Evolutionary conservation across 31 red algal genomes (phyloP).

Genomic region (Bonnemaisonia californica): DNA sequence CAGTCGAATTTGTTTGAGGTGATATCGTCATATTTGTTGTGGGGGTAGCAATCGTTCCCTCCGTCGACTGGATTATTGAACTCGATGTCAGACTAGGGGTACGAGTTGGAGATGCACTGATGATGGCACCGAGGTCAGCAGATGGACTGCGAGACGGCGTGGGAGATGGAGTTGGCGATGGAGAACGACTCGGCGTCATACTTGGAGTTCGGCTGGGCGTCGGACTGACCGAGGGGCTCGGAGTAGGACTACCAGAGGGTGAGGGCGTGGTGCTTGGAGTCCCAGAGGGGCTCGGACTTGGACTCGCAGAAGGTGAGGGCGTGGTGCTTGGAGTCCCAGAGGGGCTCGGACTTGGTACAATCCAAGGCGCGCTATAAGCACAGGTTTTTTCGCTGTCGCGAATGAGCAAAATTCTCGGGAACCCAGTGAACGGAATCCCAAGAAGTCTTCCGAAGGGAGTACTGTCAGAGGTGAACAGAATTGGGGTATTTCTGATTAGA

Average conservation of each 20-base stretch:
- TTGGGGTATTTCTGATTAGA: background rate
- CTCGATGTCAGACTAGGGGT: background rate
- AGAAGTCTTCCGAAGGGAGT: constrained; percentile 31
- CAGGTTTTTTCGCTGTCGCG: constrained; percentile 40
- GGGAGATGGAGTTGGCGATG: background rate
- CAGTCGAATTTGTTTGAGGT: background rate
- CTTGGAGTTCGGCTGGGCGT: background rate
- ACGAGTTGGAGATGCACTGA: background rate
- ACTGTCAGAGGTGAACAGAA: constrained; percentile 57
- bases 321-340: background rate
- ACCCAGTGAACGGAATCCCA: constrained; percentile 36
- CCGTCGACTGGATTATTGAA: background rate
- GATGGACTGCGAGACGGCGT: background rate
- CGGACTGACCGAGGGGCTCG: background rate
- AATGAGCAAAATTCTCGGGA: constrained; percentile 37
- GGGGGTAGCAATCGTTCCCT: background rate
- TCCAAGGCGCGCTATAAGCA: constrained; percentile 37
- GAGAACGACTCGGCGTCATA: background rate
- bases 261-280: background rate
- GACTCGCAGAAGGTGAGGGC: background rate
- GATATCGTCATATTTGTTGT: background rate
- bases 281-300: background rate
- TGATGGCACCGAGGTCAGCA: background rate
- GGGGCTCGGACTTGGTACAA: constrained; percentile 10
- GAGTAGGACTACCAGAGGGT: background rate